Conservation (phyloP, 1,284 basidiomycete species). For the Naganishia liquefaciens region DNA sequence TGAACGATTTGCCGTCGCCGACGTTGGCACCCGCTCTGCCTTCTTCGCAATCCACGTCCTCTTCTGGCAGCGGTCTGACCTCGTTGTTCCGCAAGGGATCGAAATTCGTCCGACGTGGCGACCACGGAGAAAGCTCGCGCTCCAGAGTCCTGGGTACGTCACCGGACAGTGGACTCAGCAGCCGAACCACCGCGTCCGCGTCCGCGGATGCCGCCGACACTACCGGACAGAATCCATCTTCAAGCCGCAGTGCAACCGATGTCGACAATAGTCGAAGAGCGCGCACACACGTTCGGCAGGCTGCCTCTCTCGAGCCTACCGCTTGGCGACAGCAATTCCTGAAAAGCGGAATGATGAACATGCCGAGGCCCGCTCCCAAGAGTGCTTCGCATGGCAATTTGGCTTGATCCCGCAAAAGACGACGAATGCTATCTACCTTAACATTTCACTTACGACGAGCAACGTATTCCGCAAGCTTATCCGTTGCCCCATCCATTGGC, state of each 20-base stretch:
- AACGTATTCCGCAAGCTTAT: no score
- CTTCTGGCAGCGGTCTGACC: slow-evolving; percentile 27
- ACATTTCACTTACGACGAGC: no score
- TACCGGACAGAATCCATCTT: slow-evolving; percentile 4
- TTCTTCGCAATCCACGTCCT: background rate
- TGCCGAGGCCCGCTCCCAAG: slow-evolving; percentile 24
- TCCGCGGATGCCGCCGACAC: background rate
- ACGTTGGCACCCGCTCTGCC: background rate
- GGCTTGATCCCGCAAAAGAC: background rate
- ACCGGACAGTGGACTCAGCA: slow-evolving; percentile 46
- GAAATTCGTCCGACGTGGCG: slow-evolving; percentile 15
- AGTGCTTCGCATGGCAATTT: slow-evolving; percentile 20
- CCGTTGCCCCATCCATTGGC: no score
- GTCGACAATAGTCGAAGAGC: background rate
- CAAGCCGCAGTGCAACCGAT: background rate
- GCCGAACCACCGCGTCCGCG: slow-evolving; percentile 33
- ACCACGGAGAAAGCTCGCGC: slow-evolving; percentile 19
- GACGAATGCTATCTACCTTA: background rate
- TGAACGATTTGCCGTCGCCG: background rate
- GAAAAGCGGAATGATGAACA: slow-evolving; percentile 20
- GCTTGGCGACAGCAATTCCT: slow-evolving; percentile 25
- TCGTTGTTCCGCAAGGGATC: slow-evolving; percentile 22
- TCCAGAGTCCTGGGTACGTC: slow-evolving; percentile 35
- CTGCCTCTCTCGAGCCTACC: slow-evolving; percentile 24
- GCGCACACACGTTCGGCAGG: slow-evolving; percentile 17